phyloP scores from a whole-genome alignment of 2,329 filamentous ascomycete species.

The Trichoderma koningiopsis region DNA sequence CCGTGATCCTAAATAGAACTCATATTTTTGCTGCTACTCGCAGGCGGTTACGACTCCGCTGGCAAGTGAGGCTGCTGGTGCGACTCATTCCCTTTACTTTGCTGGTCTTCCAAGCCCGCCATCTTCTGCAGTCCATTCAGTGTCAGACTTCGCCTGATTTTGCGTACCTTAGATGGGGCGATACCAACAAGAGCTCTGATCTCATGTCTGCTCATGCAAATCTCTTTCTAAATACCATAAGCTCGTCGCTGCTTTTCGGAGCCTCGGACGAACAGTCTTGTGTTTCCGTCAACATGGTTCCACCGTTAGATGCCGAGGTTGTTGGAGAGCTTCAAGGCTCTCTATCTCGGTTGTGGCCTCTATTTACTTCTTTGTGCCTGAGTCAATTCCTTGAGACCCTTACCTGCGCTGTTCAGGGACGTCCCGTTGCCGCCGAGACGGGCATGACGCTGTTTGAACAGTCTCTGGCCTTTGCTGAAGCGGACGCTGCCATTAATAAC shows the following conservation, averaged over 20 bases:
- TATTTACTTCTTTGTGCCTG: conserved; percentile 69
- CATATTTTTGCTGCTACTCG: conserved; percentile 91
- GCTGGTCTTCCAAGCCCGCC: conserved; percentile 67
- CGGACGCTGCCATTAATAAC: conserved; percentile 82
- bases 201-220: conserved; percentile 72
- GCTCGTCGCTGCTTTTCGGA: conserved; percentile 71
- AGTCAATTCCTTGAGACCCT: conserved; percentile 90
- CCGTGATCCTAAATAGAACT: conserved; percentile 85
- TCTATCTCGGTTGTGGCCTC: conserved; percentile 72
- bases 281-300: conserved; percentile 70
- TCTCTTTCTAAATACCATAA: conserved; percentile 70
- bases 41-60: conserved; percentile 73
- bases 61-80: conserved; percentile 69
- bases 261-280: conserved; percentile 76
- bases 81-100: conserved; percentile 72
- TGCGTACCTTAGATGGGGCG: conserved; percentile 68
- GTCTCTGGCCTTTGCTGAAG: conserved; percentile 92
- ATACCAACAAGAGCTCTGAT: conserved; percentile 63
- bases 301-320: conserved; percentile 53
- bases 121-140: conserved; percentile 79
- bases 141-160: conserved; percentile 85
- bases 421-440: conserved; percentile 77
- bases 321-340: conserved; percentile 69
- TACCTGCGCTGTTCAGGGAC: conserved; percentile 83
- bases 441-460: conserved; percentile 98